phyloP scores from a whole-genome alignment of 257 asterid species.

The Verbena officinalis region DNA sequence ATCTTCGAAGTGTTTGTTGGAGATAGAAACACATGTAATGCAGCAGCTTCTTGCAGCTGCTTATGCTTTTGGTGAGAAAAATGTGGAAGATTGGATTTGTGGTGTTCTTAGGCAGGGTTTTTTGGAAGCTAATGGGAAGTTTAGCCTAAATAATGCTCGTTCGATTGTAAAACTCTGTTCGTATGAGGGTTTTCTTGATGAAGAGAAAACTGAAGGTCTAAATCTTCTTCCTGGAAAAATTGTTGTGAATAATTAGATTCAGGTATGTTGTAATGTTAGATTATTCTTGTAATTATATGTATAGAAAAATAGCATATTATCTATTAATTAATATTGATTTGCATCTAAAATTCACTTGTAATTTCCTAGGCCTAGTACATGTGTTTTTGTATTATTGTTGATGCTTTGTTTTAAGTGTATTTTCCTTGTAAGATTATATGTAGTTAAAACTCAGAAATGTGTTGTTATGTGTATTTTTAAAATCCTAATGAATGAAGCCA shows the following conservation, averaged over 20 bases:
- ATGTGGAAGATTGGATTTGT: background rate
- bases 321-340: background rate
- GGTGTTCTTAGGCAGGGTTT: slow-evolving; percentile 43
- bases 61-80: background rate
- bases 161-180: too few species aligned
- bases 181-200: too few species aligned
- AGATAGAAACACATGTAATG: slow-evolving; percentile 62
- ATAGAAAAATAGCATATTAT: background rate
- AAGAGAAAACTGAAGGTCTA: too few species aligned
- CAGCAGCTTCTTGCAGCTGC: slow-evolving; percentile 65
- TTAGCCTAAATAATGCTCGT: slow-evolving; percentile 3
- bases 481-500: background rate
- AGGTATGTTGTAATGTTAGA: background rate
- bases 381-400: background rate
- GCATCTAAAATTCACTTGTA: background rate
- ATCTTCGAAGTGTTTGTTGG: slow-evolving; percentile 55
- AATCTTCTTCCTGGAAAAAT: too few species aligned
- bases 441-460: background rate
- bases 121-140: slow-evolving; percentile 56
- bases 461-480: background rate
- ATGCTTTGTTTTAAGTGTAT: background rate
- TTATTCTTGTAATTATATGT: background rate
- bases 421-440: background rate
- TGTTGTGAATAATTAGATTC: too few species aligned
- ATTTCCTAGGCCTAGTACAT: background rate